Evolutionary conservation across 257 asterid species (phyloP).

Genomic region (Anisodus tanguticus): DNA sequence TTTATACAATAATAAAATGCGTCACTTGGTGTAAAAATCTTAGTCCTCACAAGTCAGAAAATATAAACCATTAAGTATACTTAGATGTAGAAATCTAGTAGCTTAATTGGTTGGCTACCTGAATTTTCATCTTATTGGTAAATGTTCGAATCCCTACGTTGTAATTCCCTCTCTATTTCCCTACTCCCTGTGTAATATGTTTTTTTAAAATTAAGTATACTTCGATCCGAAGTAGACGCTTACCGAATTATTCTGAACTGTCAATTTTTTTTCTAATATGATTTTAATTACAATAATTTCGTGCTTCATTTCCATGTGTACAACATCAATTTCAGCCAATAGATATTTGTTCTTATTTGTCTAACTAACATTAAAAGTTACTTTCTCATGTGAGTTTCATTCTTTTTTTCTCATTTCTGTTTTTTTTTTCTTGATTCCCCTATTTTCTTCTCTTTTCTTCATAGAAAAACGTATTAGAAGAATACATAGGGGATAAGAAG

Average conservation of each 20-base stretch:
- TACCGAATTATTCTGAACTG: neutral
- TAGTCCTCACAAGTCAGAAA: slow-evolving; percentile 4
- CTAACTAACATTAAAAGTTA: too few species aligned
- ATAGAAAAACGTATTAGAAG: neutral
- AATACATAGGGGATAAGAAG: neutral
- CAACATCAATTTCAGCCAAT: neutral
- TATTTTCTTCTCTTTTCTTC: neutral
- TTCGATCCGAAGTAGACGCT: neutral
- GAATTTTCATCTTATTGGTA: too few species aligned
- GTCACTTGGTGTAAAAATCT: neutral
- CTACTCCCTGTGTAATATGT: too few species aligned
- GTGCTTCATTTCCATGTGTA: neutral
- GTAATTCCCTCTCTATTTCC: too few species aligned
- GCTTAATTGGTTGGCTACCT: too few species aligned
- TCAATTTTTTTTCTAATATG: neutral
- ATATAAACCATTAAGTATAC: neutral
- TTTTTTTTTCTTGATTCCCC: neutral
- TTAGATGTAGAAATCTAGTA: too few species aligned
- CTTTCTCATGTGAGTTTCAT: neutral
- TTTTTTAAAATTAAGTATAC: neutral
- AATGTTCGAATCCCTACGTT: too few species aligned
- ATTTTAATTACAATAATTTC: neutral
- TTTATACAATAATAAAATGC: neutral
- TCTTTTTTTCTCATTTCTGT: neutral
- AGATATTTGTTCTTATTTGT: neutral